Conservation (phyloP, 2,329 filamentous ascomycete species). For the Sordariomycetes sp. region DNA sequence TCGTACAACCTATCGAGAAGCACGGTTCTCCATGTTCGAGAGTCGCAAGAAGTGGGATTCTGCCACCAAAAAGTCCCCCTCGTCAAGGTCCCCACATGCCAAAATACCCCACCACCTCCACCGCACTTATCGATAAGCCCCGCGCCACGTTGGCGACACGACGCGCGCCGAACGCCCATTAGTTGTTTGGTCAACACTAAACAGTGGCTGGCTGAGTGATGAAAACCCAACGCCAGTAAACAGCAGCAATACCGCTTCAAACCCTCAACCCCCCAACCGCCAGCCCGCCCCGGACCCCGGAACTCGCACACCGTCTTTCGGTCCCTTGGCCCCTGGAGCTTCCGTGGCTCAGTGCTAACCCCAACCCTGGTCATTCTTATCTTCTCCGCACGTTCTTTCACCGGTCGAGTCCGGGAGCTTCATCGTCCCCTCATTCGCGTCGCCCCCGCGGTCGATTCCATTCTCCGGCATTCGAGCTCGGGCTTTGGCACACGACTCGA, state of each 20-base stretch:
- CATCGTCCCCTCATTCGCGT: not conserved
- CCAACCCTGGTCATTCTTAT: not conserved
- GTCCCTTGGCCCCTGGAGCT: not conserved
- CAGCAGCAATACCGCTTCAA: not conserved
- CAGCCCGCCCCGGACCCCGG: not conserved
- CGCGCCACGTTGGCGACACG: not conserved
- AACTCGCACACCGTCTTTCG: not conserved
- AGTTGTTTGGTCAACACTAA: not conserved
- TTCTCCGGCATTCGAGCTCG: not conserved
- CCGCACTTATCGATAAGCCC: constrained; percentile 1
- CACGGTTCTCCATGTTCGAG: not conserved
- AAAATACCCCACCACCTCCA: not conserved
- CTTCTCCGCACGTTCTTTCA: not conserved
- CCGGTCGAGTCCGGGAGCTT: not conserved
- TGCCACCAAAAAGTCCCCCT: not conserved
- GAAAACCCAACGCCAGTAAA: not conserved
- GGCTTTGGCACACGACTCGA: not conserved
- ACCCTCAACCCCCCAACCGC: not conserved
- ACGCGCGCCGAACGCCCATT: not conserved
- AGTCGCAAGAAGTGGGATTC: not conserved
- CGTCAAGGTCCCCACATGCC: not conserved
- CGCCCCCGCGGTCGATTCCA: not conserved
- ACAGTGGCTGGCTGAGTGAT: not conserved
- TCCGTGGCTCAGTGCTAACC: not conserved
- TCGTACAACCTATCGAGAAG: not conserved